Evolutionary conservation across 2,329 filamentous ascomycete genomes (phyloP), one percentile per base, ranked within the genome.

Genomic region (Aspergillus glaucus): DNA sequence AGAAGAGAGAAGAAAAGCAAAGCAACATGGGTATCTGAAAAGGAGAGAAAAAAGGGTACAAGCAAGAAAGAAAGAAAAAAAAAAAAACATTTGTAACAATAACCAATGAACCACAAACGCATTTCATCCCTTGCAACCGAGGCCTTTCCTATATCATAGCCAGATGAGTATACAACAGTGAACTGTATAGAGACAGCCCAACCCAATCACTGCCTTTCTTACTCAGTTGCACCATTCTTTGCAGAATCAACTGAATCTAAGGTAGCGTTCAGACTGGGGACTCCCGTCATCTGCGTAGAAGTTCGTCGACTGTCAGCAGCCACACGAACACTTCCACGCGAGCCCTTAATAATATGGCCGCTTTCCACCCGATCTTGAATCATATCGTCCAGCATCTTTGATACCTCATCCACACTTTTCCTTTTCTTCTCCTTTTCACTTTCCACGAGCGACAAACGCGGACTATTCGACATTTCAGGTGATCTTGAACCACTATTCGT

Each of bases 301-400:
- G 57, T 55, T 44, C 63, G 59, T 50, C 58, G 63, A 46, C 59
- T 62, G 40, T 75, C 76, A 39, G 63, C 69, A 4, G 77, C 75
- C 32, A 86, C 64, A 44, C 82, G 79, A 45, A 88, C 79, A 61
- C 84, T 88, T 37, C 85, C 86, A 51, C 84, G 76, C 45, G 73
- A 72, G 46, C 84, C 79, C 60, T 86, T 82, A 26, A 88, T 76
- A 19, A 88, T 72, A 47, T 88, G 82, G 19, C 87, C 88, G 46
- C 77, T 82, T 59, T 93, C 87, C 46, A 94, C 86, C 50, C 87
- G 83, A 62, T 92, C 87, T 63, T 91, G 87, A 51, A 96, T 93
- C 92, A 97, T 96, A 70, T 95, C 89, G 61, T 97, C 92, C 22
- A 96, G 79, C 74, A 96, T 90, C 60, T 84, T 82, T 57, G 88